These are phyloP conservation scores for Cucurbitaria berberidis DNA, from an alignment of 2,329 filamentous ascomycete species.

Conservation along the genomic window DNA sequence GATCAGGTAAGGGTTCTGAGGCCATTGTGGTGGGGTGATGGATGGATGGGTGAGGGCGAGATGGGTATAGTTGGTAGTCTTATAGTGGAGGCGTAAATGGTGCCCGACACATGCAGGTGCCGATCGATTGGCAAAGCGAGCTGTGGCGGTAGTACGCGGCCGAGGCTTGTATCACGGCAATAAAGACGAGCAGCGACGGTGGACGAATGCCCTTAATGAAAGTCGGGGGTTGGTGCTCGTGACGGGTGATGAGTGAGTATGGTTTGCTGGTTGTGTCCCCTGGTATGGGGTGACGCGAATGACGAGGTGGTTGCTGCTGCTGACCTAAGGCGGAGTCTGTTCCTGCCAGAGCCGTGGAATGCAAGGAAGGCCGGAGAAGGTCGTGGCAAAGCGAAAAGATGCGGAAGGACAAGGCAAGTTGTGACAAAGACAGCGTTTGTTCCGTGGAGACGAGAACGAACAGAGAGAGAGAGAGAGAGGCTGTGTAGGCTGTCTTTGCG, in stretches of 20 bases:
- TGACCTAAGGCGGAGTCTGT: conserved; percentile 22
- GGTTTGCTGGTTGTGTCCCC: conserved; percentile 8
- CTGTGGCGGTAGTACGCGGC: conserved; percentile 32
- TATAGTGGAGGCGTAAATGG: conserved; percentile 22
- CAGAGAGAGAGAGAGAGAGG: too few relatives aligned
- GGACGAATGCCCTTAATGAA: conserved; percentile 11
- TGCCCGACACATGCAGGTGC: conserved; percentile 15
- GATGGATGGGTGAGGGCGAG: conserved; percentile 5
- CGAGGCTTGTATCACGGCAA: conserved; percentile 19
- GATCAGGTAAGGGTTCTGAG: conserved; percentile 67
- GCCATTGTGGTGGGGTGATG: conserved; percentile 56
- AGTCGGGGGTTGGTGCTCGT: conserved; percentile 6
- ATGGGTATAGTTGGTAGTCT: conserved; percentile 11
- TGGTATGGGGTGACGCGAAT: conserved; percentile 19
- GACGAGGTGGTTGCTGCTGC: conserved; percentile 12
- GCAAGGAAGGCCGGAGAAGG: conserved; percentile 29
- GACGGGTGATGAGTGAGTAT: background rate
- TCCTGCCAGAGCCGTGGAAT: conserved; percentile 9
- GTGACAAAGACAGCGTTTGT: conserved; percentile 12
- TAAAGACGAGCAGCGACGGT: conserved; percentile 11
- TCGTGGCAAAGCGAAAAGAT: conserved; percentile 21
- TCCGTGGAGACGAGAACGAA: conserved; percentile 3
- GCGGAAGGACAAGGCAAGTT: conserved; percentile 9
- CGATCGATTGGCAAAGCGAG: conserved; percentile 11
- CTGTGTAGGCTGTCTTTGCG: conserved; percentile 12